These are phyloP conservation scores for Rhizopus stolonifer DNA, from an alignment of 371 early-diverging fungal genomes.

Conservation along the genomic window DNA sequence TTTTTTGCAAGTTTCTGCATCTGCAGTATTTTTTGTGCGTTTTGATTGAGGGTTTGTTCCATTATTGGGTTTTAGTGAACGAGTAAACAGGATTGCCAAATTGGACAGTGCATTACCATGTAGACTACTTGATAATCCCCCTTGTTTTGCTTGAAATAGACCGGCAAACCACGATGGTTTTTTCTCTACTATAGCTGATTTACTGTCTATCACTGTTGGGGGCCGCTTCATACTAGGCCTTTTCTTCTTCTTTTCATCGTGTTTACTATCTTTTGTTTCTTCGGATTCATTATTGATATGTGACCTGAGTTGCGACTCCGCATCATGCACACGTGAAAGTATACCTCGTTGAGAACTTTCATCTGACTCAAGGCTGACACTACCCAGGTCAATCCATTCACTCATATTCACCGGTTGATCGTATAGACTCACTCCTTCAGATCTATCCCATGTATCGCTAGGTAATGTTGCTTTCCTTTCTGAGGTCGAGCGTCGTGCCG, in stretches of 20 bases:
- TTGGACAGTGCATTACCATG: slow-evolving; percentile 12
- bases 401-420: slow-evolving; percentile 51
- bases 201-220: not conserved
- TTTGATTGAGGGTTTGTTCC: too few relatives aligned
- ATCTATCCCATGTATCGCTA: slow-evolving; percentile 16
- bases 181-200: too few relatives aligned
- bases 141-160: slow-evolving; percentile 23
- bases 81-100: slow-evolving; percentile 26
- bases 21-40: too few relatives aligned
- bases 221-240: not conserved
- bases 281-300: slow-evolving; percentile 2
- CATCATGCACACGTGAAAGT: slow-evolving; percentile 38
- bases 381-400: slow-evolving; percentile 51
- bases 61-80: slow-evolving; percentile 21
- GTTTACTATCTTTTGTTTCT: not conserved
- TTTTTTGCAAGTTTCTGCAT: not conserved
- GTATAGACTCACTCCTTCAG: slow-evolving; percentile 30
- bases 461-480: slow-evolving; percentile 5
- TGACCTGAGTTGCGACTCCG: slow-evolving; percentile 31
- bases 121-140: not conserved
- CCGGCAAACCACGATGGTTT: slow-evolving; percentile 30
- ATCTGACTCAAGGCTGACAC: slow-evolving; percentile 31
- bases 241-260: not conserved
- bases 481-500: slow-evolving; percentile 8
- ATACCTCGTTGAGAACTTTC: slow-evolving; percentile 41